Base-by-base conservation (phyloP, 768 basidiomycete species). In the Hortiboletus campestris region DNA sequence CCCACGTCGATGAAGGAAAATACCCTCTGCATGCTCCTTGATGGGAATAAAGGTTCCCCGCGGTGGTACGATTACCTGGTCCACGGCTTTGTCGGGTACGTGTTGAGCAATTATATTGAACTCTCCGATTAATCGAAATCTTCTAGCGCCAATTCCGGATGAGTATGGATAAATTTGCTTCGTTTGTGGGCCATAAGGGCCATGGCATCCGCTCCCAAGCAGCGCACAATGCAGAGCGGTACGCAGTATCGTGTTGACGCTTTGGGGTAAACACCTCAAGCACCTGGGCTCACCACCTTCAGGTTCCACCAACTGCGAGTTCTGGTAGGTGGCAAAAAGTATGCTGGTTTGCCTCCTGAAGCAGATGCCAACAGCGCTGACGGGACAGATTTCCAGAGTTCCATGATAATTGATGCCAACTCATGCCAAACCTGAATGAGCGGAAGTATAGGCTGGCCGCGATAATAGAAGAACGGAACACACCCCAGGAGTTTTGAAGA, bases 121-220 rank as follows among this genome's bases (percentile, higher is more conserved):
- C 43, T 63, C 62, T 20, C 60, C 58, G 34, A 63, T 55, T 10
- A 63, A 32, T n/a, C n/a, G n/a, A n/a, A n/a, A n/a, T 63, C 58
- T 16, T 51, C 48, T 16, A 31, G 22, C 11, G 32, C 34, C 5
- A 28, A 57, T 40, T 52, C 51, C 20, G 36, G 22, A 22, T 3
- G 25, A 25, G 25, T 51, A 54, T 14, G 61, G 61, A 35, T 57
- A 55, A 16, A 55, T 6, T 32, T 39, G 35, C 31, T 51, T 46
- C 17, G 29, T 22, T 10, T 25, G 36, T 28, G 45, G 49, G 28
- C 13, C 28, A 22, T 25, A 25, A 25, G 25, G 25, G 25, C 4
- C 25, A 25, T 25, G 35, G 12, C 6, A 20, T 42, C 34, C 40
- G 38, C 17, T 38, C 13, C 57, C 49, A 58, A 46, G 49, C 57